phyloP scores from a whole-genome alignment of 306 rosid genomes.

The Trifolium repens region DNA sequence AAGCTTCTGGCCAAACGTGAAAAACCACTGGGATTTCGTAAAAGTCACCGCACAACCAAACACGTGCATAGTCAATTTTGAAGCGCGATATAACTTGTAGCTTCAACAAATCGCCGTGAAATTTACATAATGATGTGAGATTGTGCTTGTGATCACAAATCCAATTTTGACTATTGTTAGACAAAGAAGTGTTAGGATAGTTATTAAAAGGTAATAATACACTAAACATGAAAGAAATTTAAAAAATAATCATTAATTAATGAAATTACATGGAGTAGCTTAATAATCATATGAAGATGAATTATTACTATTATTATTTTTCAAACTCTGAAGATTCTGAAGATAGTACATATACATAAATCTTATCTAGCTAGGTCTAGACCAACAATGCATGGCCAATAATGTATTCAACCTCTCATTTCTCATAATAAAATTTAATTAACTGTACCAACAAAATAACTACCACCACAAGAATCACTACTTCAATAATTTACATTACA shows the following conservation, averaged over 20 bases:
- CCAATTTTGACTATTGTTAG: no score
- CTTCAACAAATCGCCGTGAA: background rate
- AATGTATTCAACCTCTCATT: constrained; percentile 46
- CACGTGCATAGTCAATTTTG: no score
- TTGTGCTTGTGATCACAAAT: background rate
- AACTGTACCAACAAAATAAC: constrained; percentile 72
- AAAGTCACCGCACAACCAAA: no score
- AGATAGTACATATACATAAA: constrained; percentile 41
- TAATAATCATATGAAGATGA: background rate
- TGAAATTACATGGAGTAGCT: background rate
- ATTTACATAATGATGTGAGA: no score
- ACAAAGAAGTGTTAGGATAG: no score
- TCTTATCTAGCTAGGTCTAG: constrained; percentile 8
- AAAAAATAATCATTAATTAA: no score
- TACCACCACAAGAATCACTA: constrained; percentile 43
- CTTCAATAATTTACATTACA: constrained; percentile 31
- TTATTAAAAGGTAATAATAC: no score
- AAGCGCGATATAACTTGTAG: no score
- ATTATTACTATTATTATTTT: background rate
- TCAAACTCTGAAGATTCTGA: constrained; percentile 49
- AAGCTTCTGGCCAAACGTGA: no score
- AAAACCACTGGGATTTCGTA: no score
- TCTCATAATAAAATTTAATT: constrained; percentile 40
- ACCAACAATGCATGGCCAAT: constrained; percentile 46
- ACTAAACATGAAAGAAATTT: no score